A percentile compares a stretch with the other conserved stretches of the same genome.
Evolutionary conservation across 2,329 filamentous ascomycete genomes (phyloP).

Genomic region (Aphanocladium album): DNA sequence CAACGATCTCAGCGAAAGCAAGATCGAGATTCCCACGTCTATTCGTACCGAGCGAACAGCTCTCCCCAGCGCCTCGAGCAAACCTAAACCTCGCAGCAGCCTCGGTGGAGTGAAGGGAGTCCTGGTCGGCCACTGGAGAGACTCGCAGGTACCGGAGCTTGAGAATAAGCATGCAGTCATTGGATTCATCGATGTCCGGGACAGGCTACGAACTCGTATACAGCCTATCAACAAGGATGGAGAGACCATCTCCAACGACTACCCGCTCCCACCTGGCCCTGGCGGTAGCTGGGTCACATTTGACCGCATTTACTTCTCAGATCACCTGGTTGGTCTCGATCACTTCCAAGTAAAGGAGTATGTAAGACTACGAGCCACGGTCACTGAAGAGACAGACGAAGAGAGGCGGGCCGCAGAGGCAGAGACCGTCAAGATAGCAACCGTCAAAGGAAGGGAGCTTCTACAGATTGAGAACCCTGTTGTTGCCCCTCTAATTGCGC

Average conservation of each 20-base stretch:
- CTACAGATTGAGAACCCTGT: slow-evolving; percentile 39
- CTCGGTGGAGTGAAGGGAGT: slow-evolving; percentile 39
- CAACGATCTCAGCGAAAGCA: slow-evolving; percentile 44
- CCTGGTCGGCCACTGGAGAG: slow-evolving; percentile 55
- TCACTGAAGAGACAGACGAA: slow-evolving; percentile 31
- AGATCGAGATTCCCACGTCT: slow-evolving; percentile 33
- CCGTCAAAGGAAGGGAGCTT: slow-evolving; percentile 37
- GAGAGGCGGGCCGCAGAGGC: slow-evolving; percentile 35
- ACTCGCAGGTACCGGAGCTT: slow-evolving; percentile 46
- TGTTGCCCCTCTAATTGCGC: slow-evolving; percentile 43
- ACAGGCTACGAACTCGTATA: slow-evolving; percentile 56
- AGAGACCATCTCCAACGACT: slow-evolving; percentile 39
- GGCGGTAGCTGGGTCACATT: slow-evolving; percentile 63
- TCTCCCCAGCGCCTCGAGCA: slow-evolving; percentile 17
- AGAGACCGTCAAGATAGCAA: slow-evolving; percentile 43
- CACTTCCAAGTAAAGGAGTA: slow-evolving; percentile 59
- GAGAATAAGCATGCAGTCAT: slow-evolving; percentile 53
- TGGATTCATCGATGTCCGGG: slow-evolving; percentile 58
- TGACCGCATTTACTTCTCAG: slow-evolving; percentile 53
- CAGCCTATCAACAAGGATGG: slow-evolving; percentile 45
- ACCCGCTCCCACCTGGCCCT: slow-evolving; percentile 51
- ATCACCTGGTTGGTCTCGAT: slow-evolving; percentile 50
- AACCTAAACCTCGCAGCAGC: slow-evolving; percentile 26
- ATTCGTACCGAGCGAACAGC: slow-evolving; percentile 20
- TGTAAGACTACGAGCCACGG: slow-evolving; percentile 48